Evolutionary conservation across 306 rosid genomes (phyloP).

Genomic region (Canavalia ensiformis): DNA sequence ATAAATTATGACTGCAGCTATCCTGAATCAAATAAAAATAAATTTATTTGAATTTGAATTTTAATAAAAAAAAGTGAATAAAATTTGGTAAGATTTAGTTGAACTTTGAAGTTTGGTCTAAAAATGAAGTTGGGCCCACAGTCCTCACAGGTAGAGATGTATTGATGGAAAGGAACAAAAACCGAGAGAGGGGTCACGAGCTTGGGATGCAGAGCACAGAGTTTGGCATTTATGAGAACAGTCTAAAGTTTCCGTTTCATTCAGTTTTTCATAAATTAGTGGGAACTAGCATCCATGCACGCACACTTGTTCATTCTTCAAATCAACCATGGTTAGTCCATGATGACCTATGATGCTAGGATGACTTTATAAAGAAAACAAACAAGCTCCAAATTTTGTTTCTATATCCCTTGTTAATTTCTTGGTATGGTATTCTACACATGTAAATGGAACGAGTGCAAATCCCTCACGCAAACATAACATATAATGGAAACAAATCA

Average conservation of each 20-base stretch:
- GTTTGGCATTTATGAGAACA: slow-evolving; percentile 20
- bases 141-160: slow-evolving; percentile 25
- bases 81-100: too few species aligned
- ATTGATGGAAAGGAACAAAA: slow-evolving; percentile 39
- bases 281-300: not conserved
- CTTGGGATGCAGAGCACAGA: slow-evolving; percentile 28
- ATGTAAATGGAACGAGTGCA: slow-evolving; percentile 37
- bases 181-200: slow-evolving; percentile 52
- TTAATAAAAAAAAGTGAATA: too few species aligned
- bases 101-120: not conserved
- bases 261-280: slow-evolving; percentile 36
- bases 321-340: slow-evolving; percentile 17
- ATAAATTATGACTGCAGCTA: too few species aligned
- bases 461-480: slow-evolving; percentile 19
- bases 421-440: slow-evolving; percentile 9
- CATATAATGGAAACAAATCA: slow-evolving; percentile 39
- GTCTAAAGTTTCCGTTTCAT: slow-evolving; percentile 16
- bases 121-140: slow-evolving; percentile 38
- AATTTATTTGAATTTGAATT: too few species aligned
- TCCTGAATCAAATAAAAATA: too few species aligned
- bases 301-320: not conserved
- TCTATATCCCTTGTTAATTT: slow-evolving; percentile 30
- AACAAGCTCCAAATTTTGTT: slow-evolving; percentile 8
- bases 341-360: not conserved
- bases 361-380: slow-evolving; percentile 32